Conservation (phyloP, 208 protist genomes). For the Trypanosoma congolense region DNA sequence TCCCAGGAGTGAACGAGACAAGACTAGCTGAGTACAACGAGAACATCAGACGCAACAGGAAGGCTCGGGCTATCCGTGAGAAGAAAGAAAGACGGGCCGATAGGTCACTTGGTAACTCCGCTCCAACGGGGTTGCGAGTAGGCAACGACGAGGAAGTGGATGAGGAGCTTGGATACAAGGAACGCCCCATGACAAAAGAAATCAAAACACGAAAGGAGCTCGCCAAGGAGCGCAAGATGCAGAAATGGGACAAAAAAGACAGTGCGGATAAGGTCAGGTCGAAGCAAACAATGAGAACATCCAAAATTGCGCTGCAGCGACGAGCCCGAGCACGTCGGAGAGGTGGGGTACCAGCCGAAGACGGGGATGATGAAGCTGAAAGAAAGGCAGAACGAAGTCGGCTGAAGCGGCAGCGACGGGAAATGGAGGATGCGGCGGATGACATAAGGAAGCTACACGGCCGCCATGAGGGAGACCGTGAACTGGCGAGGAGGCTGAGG, state of each 20-base stretch:
- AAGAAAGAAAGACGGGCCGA: slow-evolving; percentile 74
- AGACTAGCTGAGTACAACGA: slow-evolving; percentile 80
- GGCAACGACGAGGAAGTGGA: slow-evolving; percentile 80
- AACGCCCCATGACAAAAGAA: slow-evolving; percentile 58
- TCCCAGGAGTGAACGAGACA: slow-evolving; percentile 76
- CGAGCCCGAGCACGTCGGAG: slow-evolving; percentile 26
- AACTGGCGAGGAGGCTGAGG: not conserved
- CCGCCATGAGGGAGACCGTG: not conserved
- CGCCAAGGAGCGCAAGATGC: slow-evolving; percentile 75
- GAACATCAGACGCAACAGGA: slow-evolving; percentile 73
- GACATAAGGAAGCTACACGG: slow-evolving; percentile 48
- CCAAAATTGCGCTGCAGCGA: slow-evolving; percentile 51
- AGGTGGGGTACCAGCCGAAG: slow-evolving; percentile 20
- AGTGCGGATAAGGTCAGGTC: slow-evolving; percentile 82
- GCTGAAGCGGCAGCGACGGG: slow-evolving; percentile 27
- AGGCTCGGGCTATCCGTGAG: slow-evolving; percentile 74
- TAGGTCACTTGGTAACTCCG: slow-evolving; percentile 39
- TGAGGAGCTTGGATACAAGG: slow-evolving; percentile 81
- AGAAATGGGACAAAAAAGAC: slow-evolving; percentile 88
- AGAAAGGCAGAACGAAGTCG: slow-evolving; percentile 1
- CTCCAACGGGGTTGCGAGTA: slow-evolving; percentile 43
- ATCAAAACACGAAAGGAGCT: slow-evolving; percentile 70
- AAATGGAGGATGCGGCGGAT: slow-evolving; percentile 43
- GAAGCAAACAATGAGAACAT: slow-evolving; percentile 81
- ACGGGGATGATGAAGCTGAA: slow-evolving; percentile 16